Evolutionary conservation across 345 rosid genomes (phyloP), one percentile per base, ranked within the genome.

Genomic region (Laguncularia racemosa): DNA sequence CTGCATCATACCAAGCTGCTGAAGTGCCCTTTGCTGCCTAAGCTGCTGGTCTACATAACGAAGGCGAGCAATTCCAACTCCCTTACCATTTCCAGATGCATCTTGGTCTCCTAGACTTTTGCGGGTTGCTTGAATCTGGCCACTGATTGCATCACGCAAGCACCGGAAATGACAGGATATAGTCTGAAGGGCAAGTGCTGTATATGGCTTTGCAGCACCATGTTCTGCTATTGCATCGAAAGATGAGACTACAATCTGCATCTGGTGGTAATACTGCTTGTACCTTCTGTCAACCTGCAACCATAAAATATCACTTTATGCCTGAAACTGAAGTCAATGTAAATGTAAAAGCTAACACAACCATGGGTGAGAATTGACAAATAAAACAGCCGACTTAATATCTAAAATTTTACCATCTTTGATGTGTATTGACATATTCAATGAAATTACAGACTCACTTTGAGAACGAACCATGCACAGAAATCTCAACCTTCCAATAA

Each of bases 111-210:
- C 96, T 5, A 93, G 92, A 73, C 82, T 84, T 71, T 64, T 82
- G 53, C 86, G 84, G 49, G 78, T 74, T 20, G 75, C 79, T 28
- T 16, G 77, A 60, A 93, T 89, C 64, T 93, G 97, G 68, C 87
- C 79, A 1, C 69, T 67, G 56, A 93, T 84, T 14, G 96, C 90
- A 76, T 93, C 99, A 48, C 80, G 76, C 77, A 93, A 68, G 80
- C 92, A 87, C 52, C 99, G 82, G 33, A 93, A 93, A 76, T 93
- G 99, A 61, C 96, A 81, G 1, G 99, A 93, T 54, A 93, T 93
- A 0, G 97, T 89, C 70, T 87, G 97, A 11, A 82, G 80, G 11
- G 99, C 99, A 12, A 89, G 80, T 4, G 96, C 82, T 0, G 96
- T 89, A 81, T 93, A 93, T 49, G 96, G 95, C 64, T 87, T 89